Evolutionary conservation across 805 yeast genomes (phyloP).

Genomic region (Wickerhamomyces ciferrii): DNA sequence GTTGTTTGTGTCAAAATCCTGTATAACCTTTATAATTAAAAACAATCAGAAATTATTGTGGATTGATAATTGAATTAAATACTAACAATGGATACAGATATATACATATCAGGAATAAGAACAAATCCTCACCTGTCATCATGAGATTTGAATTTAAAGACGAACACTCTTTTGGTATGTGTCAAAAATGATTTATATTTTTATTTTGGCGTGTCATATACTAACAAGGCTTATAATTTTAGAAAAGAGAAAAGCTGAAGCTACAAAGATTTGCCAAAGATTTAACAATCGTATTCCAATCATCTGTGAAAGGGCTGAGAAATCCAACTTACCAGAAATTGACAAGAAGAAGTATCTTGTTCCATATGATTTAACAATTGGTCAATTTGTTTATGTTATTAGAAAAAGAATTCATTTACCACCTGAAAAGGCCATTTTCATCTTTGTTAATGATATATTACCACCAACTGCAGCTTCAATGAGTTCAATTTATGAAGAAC

Average conservation of each 20-base stretch:
- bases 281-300: conserved; percentile 92
- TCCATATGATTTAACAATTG: conserved; percentile 93
- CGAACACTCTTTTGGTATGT: conserved; percentile 90
- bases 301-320: conserved; percentile 95
- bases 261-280: conserved; percentile 83
- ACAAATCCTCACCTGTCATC: conserved; percentile 2
- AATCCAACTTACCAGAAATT: conserved; percentile 91
- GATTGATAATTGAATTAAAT: no score
- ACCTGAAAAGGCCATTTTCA: conserved; percentile 96
- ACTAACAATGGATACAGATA: not conserved
- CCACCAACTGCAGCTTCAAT: conserved; percentile 98
- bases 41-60: not conserved
- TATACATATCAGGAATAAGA: not conserved
- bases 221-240: conserved; percentile 7
- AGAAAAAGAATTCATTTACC: conserved; percentile 94
- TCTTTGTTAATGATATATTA: conserved; percentile 92
- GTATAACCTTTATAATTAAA: not conserved
- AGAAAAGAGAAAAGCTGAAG: conserved; percentile 94
- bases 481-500: conserved; percentile 93
- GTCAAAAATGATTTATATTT: not conserved
- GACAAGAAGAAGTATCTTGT: conserved; percentile 97
- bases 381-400: conserved; percentile 96
- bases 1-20: not conserved
- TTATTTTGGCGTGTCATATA: not conserved
- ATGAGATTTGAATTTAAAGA: conserved; percentile 94